Evolutionary conservation across 1,284 basidiomycete genomes (phyloP).

Genomic region (Retiboletus flavoniger): DNA sequence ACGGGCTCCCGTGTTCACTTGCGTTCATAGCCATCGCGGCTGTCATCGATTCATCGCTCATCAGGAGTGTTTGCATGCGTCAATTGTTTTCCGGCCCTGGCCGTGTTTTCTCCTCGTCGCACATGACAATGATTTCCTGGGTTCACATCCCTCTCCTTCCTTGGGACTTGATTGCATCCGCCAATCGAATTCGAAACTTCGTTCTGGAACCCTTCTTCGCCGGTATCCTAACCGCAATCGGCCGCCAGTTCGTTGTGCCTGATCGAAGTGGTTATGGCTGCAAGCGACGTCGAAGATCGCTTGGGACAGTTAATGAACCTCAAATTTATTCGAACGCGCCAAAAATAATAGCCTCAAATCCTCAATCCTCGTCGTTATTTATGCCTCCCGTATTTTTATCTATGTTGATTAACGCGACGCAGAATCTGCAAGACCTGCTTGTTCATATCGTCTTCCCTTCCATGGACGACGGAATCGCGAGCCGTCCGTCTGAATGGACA

Average conservation of each 20-base stretch:
- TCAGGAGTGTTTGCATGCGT: constrained; percentile 13
- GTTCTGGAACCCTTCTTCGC: not conserved
- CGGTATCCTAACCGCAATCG: constrained; percentile 7
- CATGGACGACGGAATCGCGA: not conserved
- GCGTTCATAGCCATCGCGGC: not conserved
- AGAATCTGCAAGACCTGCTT: not conserved
- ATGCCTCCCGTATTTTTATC: constrained; percentile 25
- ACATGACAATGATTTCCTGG: not conserved
- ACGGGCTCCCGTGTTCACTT: constrained; percentile 21
- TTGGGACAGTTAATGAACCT: constrained; percentile 15
- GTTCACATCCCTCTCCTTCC: not conserved
- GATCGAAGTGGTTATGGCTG: constrained; percentile 22
- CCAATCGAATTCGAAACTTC: not conserved
- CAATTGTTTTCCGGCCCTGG: not conserved
- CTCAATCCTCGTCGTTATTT: constrained; percentile 18
- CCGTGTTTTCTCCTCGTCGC: constrained; percentile 7
- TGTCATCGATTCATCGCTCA: constrained; percentile 8
- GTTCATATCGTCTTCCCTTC: not conserved
- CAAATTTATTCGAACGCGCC: constrained; percentile 25
- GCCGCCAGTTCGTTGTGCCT: constrained; percentile 22
- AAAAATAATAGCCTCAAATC: constrained; percentile 29
- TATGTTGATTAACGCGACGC: not conserved
- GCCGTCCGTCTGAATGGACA: not conserved
- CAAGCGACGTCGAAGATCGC: constrained; percentile 31
- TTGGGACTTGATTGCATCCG: not conserved